Evolutionary conservation across 1,284 basidiomycete species (phyloP).

Genomic region (Ganoderma lingzhi): DNA sequence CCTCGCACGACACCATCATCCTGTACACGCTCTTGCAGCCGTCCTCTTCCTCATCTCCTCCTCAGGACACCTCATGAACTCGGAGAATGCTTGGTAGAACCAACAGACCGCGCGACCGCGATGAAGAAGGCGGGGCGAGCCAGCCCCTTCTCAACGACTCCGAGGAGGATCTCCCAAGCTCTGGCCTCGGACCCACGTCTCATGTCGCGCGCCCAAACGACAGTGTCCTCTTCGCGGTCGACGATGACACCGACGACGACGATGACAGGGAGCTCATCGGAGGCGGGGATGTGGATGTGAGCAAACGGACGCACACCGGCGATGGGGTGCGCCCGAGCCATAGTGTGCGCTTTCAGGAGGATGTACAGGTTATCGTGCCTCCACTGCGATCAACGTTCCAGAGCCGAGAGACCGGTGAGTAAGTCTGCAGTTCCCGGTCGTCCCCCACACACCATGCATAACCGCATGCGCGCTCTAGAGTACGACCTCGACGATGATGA

Average conservation of each 20-base stretch:
- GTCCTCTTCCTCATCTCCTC: not conserved
- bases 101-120: slow-evolving; percentile 43
- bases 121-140: slow-evolving; percentile 51
- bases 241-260: slow-evolving; percentile 40
- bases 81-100: slow-evolving; percentile 43
- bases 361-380: slow-evolving; percentile 71
- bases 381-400: slow-evolving; percentile 72
- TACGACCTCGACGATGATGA: slow-evolving; percentile 83
- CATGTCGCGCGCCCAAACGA: slow-evolving; percentile 22
- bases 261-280: slow-evolving; percentile 40
- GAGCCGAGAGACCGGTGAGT: slow-evolving; percentile 81
- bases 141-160: slow-evolving; percentile 62
- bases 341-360: slow-evolving; percentile 68
- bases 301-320: slow-evolving; percentile 20
- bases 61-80: slow-evolving; percentile 17
- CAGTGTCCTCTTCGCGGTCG: slow-evolving; percentile 43
- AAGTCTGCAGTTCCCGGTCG: slow-evolving; percentile 27
- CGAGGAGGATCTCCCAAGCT: slow-evolving; percentile 45
- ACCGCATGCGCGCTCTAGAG: slow-evolving; percentile 52
- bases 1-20: not conserved
- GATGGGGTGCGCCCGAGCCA: slow-evolving; percentile 32
- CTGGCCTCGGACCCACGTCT: slow-evolving; percentile 1
- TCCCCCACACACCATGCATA: slow-evolving; percentile 1
- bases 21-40: slow-evolving; percentile 24
- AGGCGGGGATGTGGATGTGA: slow-evolving; percentile 3